phyloP scores from a whole-genome alignment of 2,329 filamentous ascomycete genomes.

The Neopestalotiopsis clavispora region DNA sequence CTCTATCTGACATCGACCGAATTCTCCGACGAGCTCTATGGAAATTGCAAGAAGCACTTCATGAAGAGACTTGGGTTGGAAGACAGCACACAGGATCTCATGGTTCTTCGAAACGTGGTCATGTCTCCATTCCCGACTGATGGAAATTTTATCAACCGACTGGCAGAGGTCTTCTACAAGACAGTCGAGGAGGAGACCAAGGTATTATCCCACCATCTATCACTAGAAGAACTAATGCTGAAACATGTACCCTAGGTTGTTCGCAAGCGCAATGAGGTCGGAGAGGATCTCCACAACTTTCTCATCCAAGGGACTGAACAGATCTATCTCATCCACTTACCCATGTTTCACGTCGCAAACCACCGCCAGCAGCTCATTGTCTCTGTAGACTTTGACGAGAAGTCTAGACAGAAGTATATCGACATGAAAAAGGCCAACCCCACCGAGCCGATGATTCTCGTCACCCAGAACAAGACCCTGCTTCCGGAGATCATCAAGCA shows the following conservation, averaged over 20 bases:
- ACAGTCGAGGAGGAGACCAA: conserved; percentile 35
- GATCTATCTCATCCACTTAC: conserved; percentile 40
- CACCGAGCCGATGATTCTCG: conserved; percentile 32
- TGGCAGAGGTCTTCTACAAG: conserved; percentile 39
- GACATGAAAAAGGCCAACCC: conserved; percentile 31
- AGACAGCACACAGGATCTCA: conserved; percentile 39
- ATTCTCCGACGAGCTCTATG: conserved; percentile 45
- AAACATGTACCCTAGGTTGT: conserved; percentile 27
- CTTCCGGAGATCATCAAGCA: conserved; percentile 28
- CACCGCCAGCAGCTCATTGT: conserved; percentile 45
- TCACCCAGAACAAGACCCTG: conserved; percentile 30
- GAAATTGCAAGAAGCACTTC: conserved; percentile 44
- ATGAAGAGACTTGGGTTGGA: conserved; percentile 45
- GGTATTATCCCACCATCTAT: conserved; percentile 15
- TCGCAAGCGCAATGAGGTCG: conserved; percentile 40
- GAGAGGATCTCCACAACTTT: conserved; percentile 41
- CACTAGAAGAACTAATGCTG: background rate
- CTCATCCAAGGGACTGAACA: conserved; percentile 40
- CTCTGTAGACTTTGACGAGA: conserved; percentile 29
- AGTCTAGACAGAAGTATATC: conserved; percentile 27
- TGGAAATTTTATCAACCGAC: conserved; percentile 41
- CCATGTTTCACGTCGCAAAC: conserved; percentile 45
- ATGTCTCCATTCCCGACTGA: conserved; percentile 51
- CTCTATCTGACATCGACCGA: conserved; percentile 51
- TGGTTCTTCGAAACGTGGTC: conserved; percentile 52